phyloP scores from a whole-genome alignment of 371 early-diverging fungal genomes.

The Mortierella sp. region DNA sequence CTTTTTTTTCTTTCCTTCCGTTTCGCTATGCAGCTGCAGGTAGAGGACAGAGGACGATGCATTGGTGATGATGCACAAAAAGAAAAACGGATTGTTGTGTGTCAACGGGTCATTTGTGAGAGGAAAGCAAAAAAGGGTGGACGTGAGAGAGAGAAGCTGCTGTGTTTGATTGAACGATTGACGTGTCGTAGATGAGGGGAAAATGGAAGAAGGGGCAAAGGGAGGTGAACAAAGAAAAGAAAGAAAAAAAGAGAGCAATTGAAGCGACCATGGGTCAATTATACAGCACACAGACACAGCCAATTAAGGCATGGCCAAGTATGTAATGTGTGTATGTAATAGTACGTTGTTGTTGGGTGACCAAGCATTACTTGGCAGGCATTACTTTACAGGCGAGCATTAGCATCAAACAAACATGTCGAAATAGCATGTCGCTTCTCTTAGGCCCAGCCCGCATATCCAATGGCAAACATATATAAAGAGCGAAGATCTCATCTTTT shows the following conservation, averaged over 20 bases:
- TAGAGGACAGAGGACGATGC: background rate
- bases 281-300: background rate
- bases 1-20: background rate
- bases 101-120: background rate
- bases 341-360: too few species aligned
- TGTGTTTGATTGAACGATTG: background rate
- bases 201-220: background rate
- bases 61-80: background rate
- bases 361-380: too few species aligned
- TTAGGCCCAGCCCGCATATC: background rate
- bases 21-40: constrained; percentile 17
- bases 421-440: too few species aligned
- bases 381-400: too few species aligned
- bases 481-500: background rate
- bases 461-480: background rate
- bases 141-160: background rate
- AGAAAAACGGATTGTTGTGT: background rate
- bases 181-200: background rate
- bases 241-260: background rate
- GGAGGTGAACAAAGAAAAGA: background rate
- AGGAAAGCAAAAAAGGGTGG: background rate
- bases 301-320: too few species aligned
- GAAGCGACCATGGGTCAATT: too few species aligned
- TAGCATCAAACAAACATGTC: too few species aligned
- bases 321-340: too few species aligned